Evolutionary conservation across 1,139 yeast genomes (phyloP), one percentile per base, ranked within the genome.

Genomic region (Wickerhamomyces sp.): DNA sequence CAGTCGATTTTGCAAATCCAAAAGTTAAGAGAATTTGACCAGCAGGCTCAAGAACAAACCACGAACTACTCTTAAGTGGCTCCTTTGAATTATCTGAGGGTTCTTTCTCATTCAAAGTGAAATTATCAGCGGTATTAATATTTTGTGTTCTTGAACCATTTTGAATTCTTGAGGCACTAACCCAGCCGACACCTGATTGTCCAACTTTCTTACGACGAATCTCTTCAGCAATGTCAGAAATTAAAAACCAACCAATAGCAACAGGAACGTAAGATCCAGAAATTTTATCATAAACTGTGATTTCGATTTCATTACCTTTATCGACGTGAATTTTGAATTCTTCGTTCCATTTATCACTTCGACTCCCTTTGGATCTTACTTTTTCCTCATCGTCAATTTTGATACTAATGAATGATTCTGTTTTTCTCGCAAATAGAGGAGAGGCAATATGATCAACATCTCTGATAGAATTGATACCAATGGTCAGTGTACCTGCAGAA

Each of bases 401-500:
- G 50, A 92, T 67, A 3, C 82, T 70, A 14, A 89, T 82, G 45
- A 77, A 71, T 3, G 94, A 79, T 56, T 92, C 98, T 0, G 95
- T 89, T 40, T 81, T 74, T 57, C 83, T 81, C 33, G 88, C 74
- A 51, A 86, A 81, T 47, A 76, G 61, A 10, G 94, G 89, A 7
- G 95, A 79, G 5, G 95, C 87, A 38, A 90, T 82, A 61, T 92
- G 98, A 56, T 90, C 97, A 28, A 90, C 88, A 60, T 89, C 96
- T 56, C 94, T 75, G 31, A 90, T 76, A 28, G 92, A 85, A 34
- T 82, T 74, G 39, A 90, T 67, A 17, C 79, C 76, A 29, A 90
- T 72, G 25, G 77, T 78, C 44, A 92, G 73, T 38, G 78, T 74
- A 45, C 98, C 98, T 2, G 89, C 76, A 35, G 89, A 68, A 1